Conservation (phyloP, 805 yeast species). For the Candida incommunis region DNA sequence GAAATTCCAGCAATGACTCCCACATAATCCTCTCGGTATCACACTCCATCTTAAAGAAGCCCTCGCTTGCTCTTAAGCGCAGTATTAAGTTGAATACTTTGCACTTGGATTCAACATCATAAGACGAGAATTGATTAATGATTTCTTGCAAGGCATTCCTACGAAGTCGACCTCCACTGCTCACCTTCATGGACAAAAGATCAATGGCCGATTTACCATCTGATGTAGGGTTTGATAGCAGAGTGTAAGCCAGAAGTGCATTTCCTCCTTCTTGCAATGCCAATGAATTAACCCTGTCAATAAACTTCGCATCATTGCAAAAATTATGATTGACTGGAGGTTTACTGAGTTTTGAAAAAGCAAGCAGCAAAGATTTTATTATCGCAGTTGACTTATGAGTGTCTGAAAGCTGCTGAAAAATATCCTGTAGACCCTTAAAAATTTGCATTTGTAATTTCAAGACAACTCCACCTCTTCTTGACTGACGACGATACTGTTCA, state of each 20-base stretch:
- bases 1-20: too few relatives aligned
- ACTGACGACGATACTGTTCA: too few relatives aligned
- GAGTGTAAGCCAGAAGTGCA: not conserved
- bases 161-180: not conserved
- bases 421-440: not conserved
- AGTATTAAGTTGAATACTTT: too few relatives aligned
- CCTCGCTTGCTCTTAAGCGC: not conserved
- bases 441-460: not conserved
- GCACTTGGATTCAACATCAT: not conserved
- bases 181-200: not conserved
- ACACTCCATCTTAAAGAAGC: not conserved
- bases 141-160: not conserved
- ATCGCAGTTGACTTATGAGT: not conserved
- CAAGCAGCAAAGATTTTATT: not conserved
- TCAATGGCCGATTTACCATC: not conserved
- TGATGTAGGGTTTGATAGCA: not conserved
- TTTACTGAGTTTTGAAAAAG: not conserved
- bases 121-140: not conserved
- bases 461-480: too few relatives aligned
- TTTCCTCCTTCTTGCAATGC: not conserved
- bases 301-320: not conserved
- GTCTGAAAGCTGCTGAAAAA: not conserved
- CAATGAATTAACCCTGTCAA: not conserved
- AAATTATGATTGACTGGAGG: not conserved
- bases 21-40: not conserved